These are phyloP conservation scores for Eucalyptus fibrosa DNA, from an alignment of 345 rosid species.

Conservation along the genomic window DNA sequence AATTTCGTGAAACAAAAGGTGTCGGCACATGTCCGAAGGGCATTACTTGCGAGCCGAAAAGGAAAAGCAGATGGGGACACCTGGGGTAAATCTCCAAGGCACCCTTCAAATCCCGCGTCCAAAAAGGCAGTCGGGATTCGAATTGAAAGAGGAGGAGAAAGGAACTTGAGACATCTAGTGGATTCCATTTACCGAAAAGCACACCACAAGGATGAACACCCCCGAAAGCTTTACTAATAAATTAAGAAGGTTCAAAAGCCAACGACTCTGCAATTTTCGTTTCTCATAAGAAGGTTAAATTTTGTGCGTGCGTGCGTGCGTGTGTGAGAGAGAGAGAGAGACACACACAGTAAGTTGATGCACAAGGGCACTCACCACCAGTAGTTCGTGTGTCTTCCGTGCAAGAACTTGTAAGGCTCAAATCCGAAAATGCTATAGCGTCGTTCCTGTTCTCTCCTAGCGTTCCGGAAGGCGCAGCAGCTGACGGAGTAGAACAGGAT, in stretches of 20 bases:
- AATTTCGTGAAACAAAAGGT: neutral
- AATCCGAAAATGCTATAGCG: conserved; percentile 16
- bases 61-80: neutral
- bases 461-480: conserved; percentile 76
- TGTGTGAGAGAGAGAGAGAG: neutral
- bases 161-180: neutral
- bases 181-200: neutral
- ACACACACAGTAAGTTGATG: neutral
- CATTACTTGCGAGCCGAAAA: neutral
- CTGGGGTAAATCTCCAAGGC: neutral
- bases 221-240: neutral
- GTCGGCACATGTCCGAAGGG: neutral
- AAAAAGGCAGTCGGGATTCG: neutral
- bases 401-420: conserved; percentile 31
- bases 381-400: conserved; percentile 59
- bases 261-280: neutral
- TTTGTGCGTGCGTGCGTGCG: too few relatives aligned
- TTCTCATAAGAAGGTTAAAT: neutral
- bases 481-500: conserved; percentile 63
- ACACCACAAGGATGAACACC: neutral
- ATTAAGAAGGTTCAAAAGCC: neutral
- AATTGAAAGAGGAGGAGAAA: neutral
- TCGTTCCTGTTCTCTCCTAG: conserved; percentile 38
- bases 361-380: neutral
- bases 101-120: neutral